Base-by-base conservation (phyloP, 306 rosid genomes). In the Pyrus betulifolia region DNA sequence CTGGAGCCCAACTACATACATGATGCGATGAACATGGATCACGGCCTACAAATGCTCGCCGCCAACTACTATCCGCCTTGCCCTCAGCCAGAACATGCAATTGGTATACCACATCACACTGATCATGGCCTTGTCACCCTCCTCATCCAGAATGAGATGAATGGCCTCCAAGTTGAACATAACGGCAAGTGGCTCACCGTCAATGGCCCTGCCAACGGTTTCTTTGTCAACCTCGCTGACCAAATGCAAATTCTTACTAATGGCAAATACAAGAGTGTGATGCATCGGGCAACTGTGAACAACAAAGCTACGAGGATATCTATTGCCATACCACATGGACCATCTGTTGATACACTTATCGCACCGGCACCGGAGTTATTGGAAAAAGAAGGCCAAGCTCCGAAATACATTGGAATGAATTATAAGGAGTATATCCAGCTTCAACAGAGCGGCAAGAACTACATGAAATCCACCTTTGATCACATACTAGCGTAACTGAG, bases 221-320 rank as follows among this genome's bases (percentile, higher is more conserved):
- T 82, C 12, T 19, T 82, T 33, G 85, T 78, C 22, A 78, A 74
- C 65, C 52, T 74, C 11, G 76, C 73, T 17, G 79, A 77, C 73
- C 80, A 78, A 54, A 45, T 78, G 31, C 80, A 82, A 33, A 33
- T 33, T 33, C 38, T 33, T 33, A 33, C 38, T 33, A 33, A 33
- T 35, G 40, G 40, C 2, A 35, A 76, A 74, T 88, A 84, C 85
- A 88, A 71, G 67, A 86, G 90, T 74, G 82, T 82, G 5, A 27
- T 83, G 44, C 90, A 88, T 80, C 66, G 90, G 59, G 90, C 88
- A 23, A 51, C 57, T 10, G 83, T 83, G 74, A 82, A 84, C 79
- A 79, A 77, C 71, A 84, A 78, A 75, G 84, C 83, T 25, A 84
- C 87, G 1, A 81, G 93, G 76, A 86, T 86, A 45, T 86, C 90